Evolutionary conservation across 305 asterid genomes (phyloP).

Genomic region (Solanum aculeatissimum): DNA sequence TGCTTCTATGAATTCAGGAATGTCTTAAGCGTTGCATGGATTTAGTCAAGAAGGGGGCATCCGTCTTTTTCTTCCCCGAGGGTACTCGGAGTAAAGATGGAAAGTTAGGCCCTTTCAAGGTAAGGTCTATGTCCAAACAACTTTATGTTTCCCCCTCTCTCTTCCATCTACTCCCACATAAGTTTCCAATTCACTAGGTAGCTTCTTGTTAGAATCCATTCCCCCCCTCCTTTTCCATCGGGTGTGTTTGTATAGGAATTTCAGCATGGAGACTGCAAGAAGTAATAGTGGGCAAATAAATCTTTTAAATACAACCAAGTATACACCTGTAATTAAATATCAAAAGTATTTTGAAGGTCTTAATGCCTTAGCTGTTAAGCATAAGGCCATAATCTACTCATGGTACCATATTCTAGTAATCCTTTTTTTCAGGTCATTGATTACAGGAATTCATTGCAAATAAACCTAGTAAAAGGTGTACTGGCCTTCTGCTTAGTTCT

Average conservation of each 20-base stretch:
- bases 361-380: neutral
- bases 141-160: neutral
- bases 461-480: neutral
- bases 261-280: neutral
- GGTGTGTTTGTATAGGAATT: neutral
- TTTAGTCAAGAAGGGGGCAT: conserved; percentile 81
- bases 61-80: conserved; percentile 92
- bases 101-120: conserved; percentile 79
- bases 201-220: neutral
- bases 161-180: neutral
- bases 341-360: neutral
- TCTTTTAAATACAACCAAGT: neutral
- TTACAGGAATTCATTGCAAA: neutral
- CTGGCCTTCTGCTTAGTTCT: neutral
- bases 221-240: neutral
- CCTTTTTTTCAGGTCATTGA: neutral
- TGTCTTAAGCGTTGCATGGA: conserved; percentile 80
- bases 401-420: neutral
- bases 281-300: neutral
- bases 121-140: conserved; percentile 10
- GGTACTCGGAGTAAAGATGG: conserved; percentile 94
- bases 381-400: neutral
- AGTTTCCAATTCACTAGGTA: neutral
- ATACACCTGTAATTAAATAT: neutral
- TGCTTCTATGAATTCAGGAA: conserved; percentile 36